These are phyloP conservation scores for Clavulina sp. DNA, from an alignment of 768 basidiomycete genomes.

Conservation along the genomic window DNA sequence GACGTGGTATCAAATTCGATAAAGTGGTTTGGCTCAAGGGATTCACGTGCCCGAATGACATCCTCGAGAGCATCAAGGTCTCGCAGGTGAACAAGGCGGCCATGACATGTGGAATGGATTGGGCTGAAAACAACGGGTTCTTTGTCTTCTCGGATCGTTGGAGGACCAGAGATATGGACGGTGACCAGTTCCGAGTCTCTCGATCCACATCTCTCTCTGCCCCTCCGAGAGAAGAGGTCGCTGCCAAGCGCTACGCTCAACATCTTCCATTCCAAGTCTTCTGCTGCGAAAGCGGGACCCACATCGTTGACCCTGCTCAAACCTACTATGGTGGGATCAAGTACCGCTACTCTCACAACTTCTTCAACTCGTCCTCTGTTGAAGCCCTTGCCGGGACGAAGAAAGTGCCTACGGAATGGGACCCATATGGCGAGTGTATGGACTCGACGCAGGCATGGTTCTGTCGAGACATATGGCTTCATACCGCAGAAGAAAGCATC, in stretches of 20 bases:
- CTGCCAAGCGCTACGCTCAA: constrained; percentile 66
- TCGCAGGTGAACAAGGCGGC: constrained; percentile 83
- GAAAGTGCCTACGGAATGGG: constrained; percentile 34
- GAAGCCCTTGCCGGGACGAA: constrained; percentile 44
- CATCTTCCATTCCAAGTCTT: constrained; percentile 97
- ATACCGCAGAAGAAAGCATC: constrained; percentile 61
- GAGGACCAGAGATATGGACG: constrained; percentile 94
- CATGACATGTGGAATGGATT: constrained; percentile 99
- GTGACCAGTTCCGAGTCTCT: constrained; percentile 94
- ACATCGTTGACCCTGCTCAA: constrained; percentile 89
- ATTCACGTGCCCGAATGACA: constrained; percentile 97
- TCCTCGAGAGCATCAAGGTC: constrained; percentile 86
- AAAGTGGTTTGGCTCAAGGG: constrained; percentile 96
- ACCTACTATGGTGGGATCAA: constrained; percentile 82
- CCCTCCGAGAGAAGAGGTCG: constrained; percentile 74
- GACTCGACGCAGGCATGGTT: constrained; percentile 98
- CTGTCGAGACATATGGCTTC: constrained; percentile 93
- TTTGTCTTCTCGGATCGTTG: constrained; percentile 98
- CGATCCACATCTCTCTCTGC: constrained; percentile 84
- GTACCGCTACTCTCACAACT: constrained; percentile 70
- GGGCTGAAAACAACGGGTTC: constrained; percentile 94
- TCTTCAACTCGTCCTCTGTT: constrained; percentile 60
- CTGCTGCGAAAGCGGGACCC: constrained; percentile 96
- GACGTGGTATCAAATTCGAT: constrained; percentile 65
- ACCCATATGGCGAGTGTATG: constrained; percentile 72